Evolutionary conservation across 805 yeast genomes (phyloP).

Genomic region (Jamesozyma spencerorum): DNA sequence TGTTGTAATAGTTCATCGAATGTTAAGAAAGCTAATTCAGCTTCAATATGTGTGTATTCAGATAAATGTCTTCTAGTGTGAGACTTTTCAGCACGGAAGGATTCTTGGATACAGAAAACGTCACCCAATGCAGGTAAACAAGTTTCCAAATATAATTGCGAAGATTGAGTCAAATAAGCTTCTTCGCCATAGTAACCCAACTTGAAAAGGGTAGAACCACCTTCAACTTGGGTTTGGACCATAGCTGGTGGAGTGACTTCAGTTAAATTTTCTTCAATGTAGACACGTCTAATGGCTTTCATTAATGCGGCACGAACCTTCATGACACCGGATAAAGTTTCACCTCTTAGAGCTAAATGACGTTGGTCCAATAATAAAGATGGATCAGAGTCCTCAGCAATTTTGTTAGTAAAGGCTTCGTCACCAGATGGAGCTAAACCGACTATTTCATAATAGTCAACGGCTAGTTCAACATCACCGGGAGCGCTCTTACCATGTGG

Average conservation of each 20-base stretch:
- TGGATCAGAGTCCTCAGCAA: constrained; percentile 91
- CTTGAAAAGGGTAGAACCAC: constrained; percentile 92
- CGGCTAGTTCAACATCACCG: constrained; percentile 90
- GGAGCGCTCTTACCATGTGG: constrained; percentile 98
- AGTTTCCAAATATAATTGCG: constrained; percentile 94
- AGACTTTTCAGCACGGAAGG: constrained; percentile 97
- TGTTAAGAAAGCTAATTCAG: constrained; percentile 78
- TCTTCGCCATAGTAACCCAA: constrained; percentile 94
- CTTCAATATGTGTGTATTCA: constrained; percentile 95
- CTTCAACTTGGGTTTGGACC: constrained; percentile 99
- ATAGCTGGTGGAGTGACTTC: constrained; percentile 99
- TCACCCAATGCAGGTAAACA: constrained; percentile 94
- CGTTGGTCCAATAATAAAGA: constrained; percentile 87
- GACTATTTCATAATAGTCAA: constrained; percentile 79
- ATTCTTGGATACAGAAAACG: constrained; percentile 94
- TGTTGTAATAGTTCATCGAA: constrained; percentile 83
- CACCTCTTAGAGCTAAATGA: constrained; percentile 94
- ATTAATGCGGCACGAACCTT: constrained; percentile 83
- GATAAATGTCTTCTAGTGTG: constrained; percentile 97
- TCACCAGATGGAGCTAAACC: constrained; percentile 96
- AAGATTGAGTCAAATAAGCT: constrained; percentile 92
- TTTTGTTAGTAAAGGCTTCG: constrained; percentile 88
- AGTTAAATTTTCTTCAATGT: constrained; percentile 57
- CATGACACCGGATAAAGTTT: constrained; percentile 84
- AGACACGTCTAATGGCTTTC: constrained; percentile 66